Base-by-base conservation (phyloP, 2,329 filamentous ascomycete species). In the Colletotrichum lindemuthianum region DNA sequence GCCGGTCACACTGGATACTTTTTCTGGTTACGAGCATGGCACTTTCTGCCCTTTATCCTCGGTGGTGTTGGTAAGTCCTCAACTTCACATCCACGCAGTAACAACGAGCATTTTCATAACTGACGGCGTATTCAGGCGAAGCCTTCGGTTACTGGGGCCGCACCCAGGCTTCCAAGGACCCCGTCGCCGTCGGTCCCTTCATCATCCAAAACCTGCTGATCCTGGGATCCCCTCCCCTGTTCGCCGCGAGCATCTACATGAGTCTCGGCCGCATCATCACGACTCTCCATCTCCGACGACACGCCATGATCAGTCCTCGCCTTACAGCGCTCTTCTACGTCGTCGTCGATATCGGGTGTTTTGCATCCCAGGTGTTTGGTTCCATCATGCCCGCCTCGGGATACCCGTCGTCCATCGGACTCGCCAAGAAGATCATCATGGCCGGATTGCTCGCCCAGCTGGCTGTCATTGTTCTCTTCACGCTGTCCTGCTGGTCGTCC, bases 401-500 rank as follows among this genome's bases (percentile, higher is more conserved):
- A 8, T 59, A 68, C 9, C 40, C 63, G 0, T 36, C 65, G 6
- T 52, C 65, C 12, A 66, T 70, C 1, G 58, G 63, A 6, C 52
- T 61, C 4, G 70, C 67, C 4, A 69, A 65, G 11, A 70, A 52
- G 0, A 65, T 69, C 11, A 72, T 73, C 51, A 59, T 71, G 11
- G 66, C 37, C 3, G 84, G 84, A 3, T 71, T 87, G 2, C 71
- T 80, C 10, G 69, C 85, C 6, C 84, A 87, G 67, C 77, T 87
- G 4, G 37, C 81, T 7, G 79, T 83, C 55, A 86, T 86, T 60
- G 73, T 73, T 9, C 75, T 84, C 44, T 86, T 87, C 65, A 71
- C 32, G 6, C 39, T 65, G 0, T 65, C 57, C 1, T 59, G 52
- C 4, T 54, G 51, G 43, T 53, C 61, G n/a, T 56, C 58, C 1